Evolutionary conservation across 768 basidiomycete genomes (phyloP).

Genomic region (Collybia sp.): DNA sequence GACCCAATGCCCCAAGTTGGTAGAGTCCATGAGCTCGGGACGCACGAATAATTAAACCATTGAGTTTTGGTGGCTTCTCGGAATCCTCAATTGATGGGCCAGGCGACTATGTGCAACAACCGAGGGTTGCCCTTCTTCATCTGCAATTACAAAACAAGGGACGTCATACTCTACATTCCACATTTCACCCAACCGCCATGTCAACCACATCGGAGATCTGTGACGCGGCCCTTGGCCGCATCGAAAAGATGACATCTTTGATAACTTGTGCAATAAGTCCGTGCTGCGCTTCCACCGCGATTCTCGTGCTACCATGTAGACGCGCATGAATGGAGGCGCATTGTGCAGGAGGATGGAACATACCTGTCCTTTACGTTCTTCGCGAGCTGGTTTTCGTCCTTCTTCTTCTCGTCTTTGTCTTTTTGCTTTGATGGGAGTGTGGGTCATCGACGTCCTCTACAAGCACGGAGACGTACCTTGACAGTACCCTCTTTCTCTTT

Average conservation of each 20-base stretch:
- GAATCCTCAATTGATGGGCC: too few species aligned
- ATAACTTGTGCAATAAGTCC: constrained; percentile 91
- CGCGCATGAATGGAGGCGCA: not conserved
- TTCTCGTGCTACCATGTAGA: constrained; percentile 59
- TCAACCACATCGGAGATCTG: constrained; percentile 35
- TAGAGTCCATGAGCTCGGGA: too few species aligned
- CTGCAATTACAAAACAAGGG: too few species aligned
- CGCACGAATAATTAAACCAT: too few species aligned
- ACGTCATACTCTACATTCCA: too few species aligned
- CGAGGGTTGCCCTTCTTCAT: too few species aligned
- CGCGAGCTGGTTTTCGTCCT: constrained; percentile 80
- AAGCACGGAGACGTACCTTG: constrained; percentile 34
- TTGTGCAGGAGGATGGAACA: constrained; percentile 7
- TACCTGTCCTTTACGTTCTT: constrained; percentile 93
- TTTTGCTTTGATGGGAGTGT: constrained; percentile 25
- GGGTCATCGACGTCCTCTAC: not conserved
- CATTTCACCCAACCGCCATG: constrained; percentile 41
- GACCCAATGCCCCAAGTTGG: too few species aligned
- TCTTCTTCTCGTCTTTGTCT: constrained; percentile 72
- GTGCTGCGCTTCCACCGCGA: constrained; percentile 88
- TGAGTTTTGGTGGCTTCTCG: too few species aligned
- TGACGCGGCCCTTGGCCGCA: constrained; percentile 32
- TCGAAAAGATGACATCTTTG: constrained; percentile 89
- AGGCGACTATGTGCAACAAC: too few species aligned
- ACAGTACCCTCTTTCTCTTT: constrained; percentile 46